Percentiles rank a stretch among this genome's conserved stretches.
phyloP scores from a whole-genome alignment of 1,284 basidiomycete species.

The Moesziomyces parantarcticus region DNA sequence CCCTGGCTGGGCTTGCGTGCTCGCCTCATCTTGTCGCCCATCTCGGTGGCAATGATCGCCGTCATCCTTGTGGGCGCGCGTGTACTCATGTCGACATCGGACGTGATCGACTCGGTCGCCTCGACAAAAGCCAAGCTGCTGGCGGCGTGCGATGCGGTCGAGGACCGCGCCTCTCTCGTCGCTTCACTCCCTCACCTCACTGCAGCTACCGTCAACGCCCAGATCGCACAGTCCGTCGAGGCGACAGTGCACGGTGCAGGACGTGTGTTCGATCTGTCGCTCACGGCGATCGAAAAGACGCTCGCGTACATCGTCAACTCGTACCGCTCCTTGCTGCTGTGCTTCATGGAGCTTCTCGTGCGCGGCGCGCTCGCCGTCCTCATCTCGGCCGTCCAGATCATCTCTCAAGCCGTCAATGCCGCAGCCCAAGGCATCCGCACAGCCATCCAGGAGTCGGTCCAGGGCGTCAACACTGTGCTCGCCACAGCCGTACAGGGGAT shows the following conservation, averaged over 20 bases:
- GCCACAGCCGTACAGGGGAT: conserved; percentile 35
- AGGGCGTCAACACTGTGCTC: conserved; percentile 45
- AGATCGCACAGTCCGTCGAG: conserved; percentile 81
- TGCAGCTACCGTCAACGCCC: conserved; percentile 83
- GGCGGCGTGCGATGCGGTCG: conserved; percentile 82
- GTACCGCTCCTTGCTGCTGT: conserved; percentile 89
- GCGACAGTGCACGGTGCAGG: conserved; percentile 80
- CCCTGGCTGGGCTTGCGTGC: conserved; percentile 86
- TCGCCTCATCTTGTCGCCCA: conserved; percentile 83
- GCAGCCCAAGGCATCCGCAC: conserved; percentile 78
- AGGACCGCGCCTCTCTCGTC: conserved; percentile 81
- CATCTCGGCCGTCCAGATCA: conserved; percentile 78
- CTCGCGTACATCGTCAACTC: conserved; percentile 82
- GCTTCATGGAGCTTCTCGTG: conserved; percentile 89
- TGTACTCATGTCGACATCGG: conserved; percentile 78
- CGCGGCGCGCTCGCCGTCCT: conserved; percentile 82
- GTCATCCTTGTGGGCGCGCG: conserved; percentile 86
- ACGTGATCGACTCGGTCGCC: conserved; percentile 76
- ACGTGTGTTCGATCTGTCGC: conserved; percentile 44
- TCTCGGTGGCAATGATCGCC: conserved; percentile 76
- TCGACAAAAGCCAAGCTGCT: conserved; percentile 79
- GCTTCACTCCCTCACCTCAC: conserved; percentile 87
- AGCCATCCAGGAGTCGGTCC: conserved; percentile 72
- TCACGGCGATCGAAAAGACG: conserved; percentile 44
- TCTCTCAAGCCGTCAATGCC: conserved; percentile 77